Percentiles rank a stretch among this genome's conserved stretches.
Conservation (phyloP, 2,329 filamentous ascomycete genomes). For the Graphilbum fragrans region DNA sequence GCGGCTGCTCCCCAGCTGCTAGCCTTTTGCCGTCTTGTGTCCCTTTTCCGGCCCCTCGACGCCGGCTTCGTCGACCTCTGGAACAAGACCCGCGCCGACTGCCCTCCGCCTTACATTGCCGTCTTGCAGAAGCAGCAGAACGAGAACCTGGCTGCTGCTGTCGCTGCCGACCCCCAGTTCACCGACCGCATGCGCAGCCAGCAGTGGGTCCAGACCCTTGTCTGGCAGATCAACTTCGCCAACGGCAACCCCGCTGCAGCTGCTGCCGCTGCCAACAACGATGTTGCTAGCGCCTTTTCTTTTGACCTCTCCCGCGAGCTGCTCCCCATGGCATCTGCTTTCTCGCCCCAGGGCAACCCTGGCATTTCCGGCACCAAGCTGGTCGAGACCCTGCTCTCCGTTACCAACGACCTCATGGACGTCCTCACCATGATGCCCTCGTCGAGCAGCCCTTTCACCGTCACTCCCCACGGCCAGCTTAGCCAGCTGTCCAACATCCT, state of each 20-base stretch:
- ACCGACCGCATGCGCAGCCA: conserved; percentile 46
- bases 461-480: conserved; percentile 62
- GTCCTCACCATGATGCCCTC: conserved; percentile 55
- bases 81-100: conserved; percentile 51
- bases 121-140: conserved; percentile 50
- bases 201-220: conserved; percentile 52
- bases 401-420: conserved; percentile 61
- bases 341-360: background rate
- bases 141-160: conserved; percentile 38
- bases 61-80: conserved; percentile 51
- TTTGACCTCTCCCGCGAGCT: conserved; percentile 11
- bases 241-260: conserved; percentile 35
- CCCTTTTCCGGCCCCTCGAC: conserved; percentile 54
- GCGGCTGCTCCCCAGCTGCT: conserved; percentile 38
- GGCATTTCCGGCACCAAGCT: conserved; percentile 14
- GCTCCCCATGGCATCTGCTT: background rate
- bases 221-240: conserved; percentile 48
- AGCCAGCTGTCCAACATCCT: conserved; percentile 56
- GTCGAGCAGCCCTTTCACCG: conserved; percentile 47
- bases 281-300: background rate
- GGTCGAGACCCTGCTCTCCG: conserved; percentile 72
- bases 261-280: too few relatives aligned
- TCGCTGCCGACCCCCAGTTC: conserved; percentile 40
- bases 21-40: conserved; percentile 47
- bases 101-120: conserved; percentile 42